Evolutionary conservation across 148 eudicot species (phyloP), one percentile per base, ranked within the genome.

Genomic region (Silene uniflora): DNA sequence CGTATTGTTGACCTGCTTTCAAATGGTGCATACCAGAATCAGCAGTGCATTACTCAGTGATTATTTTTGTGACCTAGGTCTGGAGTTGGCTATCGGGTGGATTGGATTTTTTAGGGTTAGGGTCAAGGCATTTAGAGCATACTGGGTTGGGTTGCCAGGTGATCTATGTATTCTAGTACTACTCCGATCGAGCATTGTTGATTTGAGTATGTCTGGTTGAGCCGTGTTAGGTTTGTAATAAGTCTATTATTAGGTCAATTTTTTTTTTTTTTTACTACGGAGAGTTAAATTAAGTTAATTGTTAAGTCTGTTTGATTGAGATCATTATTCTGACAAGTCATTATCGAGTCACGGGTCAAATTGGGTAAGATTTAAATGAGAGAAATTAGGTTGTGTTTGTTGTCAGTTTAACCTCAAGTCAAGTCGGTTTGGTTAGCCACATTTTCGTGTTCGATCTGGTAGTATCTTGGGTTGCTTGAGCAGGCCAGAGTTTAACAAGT

Each of bases 1-100:
- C 75, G 75, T 7, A 22, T 91, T 1, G 80, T 88, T 46, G 78
- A 79, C 71, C 79, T 89, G 22, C 88, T 94, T 58, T 76, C 89
- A 59, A 85, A 83, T 76, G 90, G 83, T 27, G 77, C 84, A 12
- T 83, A 81, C 76, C 75, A 55, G 27, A 85, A 85, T 42, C 87
- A 78, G 67, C 92, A 85, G 72, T 94, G 98, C 79, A 59, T 84
- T 23, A 84, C 74, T 44, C 85, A 88, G 67, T 90, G 80, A 82
- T 68, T 46, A 42, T 23, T 69, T 27, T 46, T 21, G 8, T 25
- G 29, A 67, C 44, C 7, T 67, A 69, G 56, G n/a, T 44, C 32
- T 12, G 21, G 69, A 35, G 47, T 9, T 32, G 22, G 69, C 69
- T 29, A 32, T 42, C 46, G 6, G 13, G 35, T 62, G 66, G 32